These are phyloP conservation scores for Capillidium rhysosporum DNA, from an alignment of 371 early-diverging fungal genomes.

Conservation along the genomic window DNA sequence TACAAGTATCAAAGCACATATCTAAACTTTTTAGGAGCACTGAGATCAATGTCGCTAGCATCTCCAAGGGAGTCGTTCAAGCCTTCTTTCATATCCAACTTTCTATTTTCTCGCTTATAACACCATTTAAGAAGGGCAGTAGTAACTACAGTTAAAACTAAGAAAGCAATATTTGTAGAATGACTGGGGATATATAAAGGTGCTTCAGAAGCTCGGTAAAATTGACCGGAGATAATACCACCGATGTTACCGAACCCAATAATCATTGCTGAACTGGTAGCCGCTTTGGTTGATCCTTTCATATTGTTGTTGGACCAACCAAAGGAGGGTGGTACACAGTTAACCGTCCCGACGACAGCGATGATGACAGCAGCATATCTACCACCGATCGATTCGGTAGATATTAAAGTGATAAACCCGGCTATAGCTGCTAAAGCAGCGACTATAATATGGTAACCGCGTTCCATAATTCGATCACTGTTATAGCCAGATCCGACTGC, in stretches of 20 bases:
- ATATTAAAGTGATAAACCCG: slow-evolving; percentile 38
- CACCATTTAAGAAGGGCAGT: neutral
- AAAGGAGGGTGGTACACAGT: neutral
- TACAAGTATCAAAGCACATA: no score
- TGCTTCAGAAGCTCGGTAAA: slow-evolving; percentile 33
- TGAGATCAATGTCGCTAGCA: neutral
- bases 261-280: slow-evolving; percentile 22
- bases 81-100: neutral
- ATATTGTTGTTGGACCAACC: slow-evolving; percentile 25
- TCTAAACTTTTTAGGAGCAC: neutral
- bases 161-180: neutral
- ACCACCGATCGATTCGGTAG: slow-evolving; percentile 13
- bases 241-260: slow-evolving; percentile 2
- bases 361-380: neutral
- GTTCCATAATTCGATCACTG: neutral
- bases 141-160: neutral
- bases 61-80: neutral
- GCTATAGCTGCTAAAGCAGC: slow-evolving; percentile 32
- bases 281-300: slow-evolving; percentile 35
- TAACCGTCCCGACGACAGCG: neutral
- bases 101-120: neutral
- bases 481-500: neutral
- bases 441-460: slow-evolving; percentile 11
- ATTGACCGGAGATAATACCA: slow-evolving; percentile 34
- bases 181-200: slow-evolving; percentile 18